A percentile compares a stretch with the other conserved stretches of the same genome.
Evolutionary conservation across 371 early-diverging fungal species (phyloP).

Genomic region (Choanephora cucurbitarum): DNA sequence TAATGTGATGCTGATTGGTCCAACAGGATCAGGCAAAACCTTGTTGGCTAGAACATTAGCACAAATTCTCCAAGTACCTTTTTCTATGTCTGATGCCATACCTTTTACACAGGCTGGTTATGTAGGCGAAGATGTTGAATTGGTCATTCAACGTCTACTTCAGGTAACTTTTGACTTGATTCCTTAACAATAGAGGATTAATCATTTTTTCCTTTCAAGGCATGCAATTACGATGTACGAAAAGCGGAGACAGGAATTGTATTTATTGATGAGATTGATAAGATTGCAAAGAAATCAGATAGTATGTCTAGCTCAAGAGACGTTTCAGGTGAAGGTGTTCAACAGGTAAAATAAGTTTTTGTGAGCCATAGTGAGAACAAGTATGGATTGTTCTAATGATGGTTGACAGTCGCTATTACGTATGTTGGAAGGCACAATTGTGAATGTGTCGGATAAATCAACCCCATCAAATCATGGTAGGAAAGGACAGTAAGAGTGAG

Average conservation of each 20-base stretch:
- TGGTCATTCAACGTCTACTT: conserved; percentile 81
- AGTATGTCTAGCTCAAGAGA: conserved; percentile 76
- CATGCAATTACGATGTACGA: conserved; percentile 83
- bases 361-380: too few relatives aligned
- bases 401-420: conserved; percentile 72
- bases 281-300: conserved; percentile 78
- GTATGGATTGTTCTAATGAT: too few relatives aligned
- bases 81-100: conserved; percentile 90
- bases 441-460: conserved; percentile 82
- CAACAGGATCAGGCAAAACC: conserved; percentile 87
- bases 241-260: conserved; percentile 88
- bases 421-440: conserved; percentile 88
- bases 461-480: conserved; percentile 52
- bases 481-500: too few relatives aligned
- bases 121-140: conserved; percentile 92
- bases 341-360: conserved; percentile 76
- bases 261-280: conserved; percentile 93
- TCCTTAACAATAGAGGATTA: too few relatives aligned
- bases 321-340: conserved; percentile 93
- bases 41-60: conserved; percentile 85
- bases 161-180: too few relatives aligned
- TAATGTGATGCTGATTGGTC: conserved; percentile 85
- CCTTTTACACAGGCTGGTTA: conserved; percentile 92
- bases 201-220: too few relatives aligned
- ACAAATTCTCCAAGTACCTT: conserved; percentile 83